Evolutionary conservation across 306 rosid genomes (phyloP).

Genomic region (Glycine soja): DNA sequence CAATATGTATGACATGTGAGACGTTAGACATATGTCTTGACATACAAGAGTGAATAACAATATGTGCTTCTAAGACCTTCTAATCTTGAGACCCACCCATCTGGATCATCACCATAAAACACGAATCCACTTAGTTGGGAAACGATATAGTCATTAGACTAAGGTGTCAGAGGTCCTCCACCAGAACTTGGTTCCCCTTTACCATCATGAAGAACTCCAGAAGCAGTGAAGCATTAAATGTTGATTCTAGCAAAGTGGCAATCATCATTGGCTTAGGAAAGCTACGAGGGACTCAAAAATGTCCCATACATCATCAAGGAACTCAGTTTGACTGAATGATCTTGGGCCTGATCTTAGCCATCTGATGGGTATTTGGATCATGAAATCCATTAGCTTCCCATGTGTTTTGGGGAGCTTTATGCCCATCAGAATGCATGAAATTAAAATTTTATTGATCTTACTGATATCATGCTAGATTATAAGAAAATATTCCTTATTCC

Average conservation of each 20-base stretch:
- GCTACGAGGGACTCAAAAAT: neutral
- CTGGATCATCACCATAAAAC: neutral
- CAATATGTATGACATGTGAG: neutral
- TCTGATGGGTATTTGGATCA: neutral
- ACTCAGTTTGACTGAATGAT: neutral
- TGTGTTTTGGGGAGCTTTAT: neutral
- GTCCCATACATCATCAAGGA: neutral
- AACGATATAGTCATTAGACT: neutral
- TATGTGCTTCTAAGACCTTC: neutral
- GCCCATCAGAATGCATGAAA: constrained; percentile 13
- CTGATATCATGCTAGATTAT: neutral
- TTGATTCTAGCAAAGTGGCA: neutral
- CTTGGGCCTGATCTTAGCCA: neutral
- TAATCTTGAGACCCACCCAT: neutral
- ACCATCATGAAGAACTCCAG: neutral
- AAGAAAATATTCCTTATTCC: constrained; percentile 12
- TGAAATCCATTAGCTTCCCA: neutral
- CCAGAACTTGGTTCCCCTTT: neutral
- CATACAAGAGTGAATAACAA: constrained; percentile 6
- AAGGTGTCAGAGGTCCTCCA: neutral
- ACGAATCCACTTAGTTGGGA: neutral
- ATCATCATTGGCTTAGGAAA: neutral
- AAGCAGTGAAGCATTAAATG: neutral
- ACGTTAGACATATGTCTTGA: neutral
- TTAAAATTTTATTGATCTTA: neutral